Evolutionary conservation across 306 rosid genomes (phyloP).

Genomic region (Corylus avellana): DNA sequence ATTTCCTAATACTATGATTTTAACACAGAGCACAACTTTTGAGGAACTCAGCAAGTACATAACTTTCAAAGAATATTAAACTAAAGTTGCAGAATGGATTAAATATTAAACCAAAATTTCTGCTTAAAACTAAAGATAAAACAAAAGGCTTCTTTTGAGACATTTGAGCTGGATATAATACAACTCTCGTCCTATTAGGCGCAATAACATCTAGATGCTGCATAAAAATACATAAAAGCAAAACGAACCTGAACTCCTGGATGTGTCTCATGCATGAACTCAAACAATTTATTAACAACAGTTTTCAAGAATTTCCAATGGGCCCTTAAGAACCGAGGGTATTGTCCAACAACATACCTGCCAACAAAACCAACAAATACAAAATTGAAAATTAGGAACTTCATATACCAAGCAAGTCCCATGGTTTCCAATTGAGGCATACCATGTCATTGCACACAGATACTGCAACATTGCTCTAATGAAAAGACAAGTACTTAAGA

Average conservation of each 20-base stretch:
- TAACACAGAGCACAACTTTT: background rate
- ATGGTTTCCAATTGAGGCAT: background rate
- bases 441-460: background rate
- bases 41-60: background rate
- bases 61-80: background rate
- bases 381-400: background rate
- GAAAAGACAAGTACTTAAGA: background rate
- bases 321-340: slow-evolving; percentile 93
- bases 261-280: slow-evolving; percentile 98
- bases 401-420: too few species aligned
- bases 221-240: slow-evolving; percentile 4
- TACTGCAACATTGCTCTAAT: background rate
- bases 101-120: background rate
- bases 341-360: slow-evolving; percentile 99
- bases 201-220: background rate
- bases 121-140: background rate
- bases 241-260: slow-evolving; percentile 95
- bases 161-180: background rate
- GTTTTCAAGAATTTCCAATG: slow-evolving; percentile 98
- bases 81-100: background rate
- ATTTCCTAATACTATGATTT: too few species aligned
- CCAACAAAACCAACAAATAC: slow-evolving; percentile 23
- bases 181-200: background rate
- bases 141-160: background rate
- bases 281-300: slow-evolving; percentile 93